Conservation (phyloP, 177 flowering plant species). For the Vitis hybrid region DNA sequence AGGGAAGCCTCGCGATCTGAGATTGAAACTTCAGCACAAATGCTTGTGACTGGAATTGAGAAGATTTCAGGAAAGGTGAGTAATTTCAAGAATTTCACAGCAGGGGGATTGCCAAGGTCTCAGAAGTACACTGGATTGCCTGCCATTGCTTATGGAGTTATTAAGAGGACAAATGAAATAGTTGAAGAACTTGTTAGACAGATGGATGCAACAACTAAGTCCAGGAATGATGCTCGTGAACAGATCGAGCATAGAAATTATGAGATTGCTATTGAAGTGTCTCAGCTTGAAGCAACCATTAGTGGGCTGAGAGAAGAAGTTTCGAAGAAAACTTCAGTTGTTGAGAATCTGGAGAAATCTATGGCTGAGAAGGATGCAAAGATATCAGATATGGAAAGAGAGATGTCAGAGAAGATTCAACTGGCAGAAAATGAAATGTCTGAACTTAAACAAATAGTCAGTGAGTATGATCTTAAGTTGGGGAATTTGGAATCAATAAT, state of each 20-base stretch:
- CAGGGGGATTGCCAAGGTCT: slow-evolving; percentile 69
- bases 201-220: slow-evolving; percentile 54
- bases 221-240: slow-evolving; percentile 75
- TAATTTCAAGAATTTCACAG: slow-evolving; percentile 61
- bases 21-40: slow-evolving; percentile 61
- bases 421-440: slow-evolving; percentile 38
- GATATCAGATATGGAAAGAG: slow-evolving; percentile 48
- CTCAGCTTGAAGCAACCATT: slow-evolving; percentile 87
- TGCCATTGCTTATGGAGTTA: slow-evolving; percentile 84
- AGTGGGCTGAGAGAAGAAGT: slow-evolving; percentile 69
- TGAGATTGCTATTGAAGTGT: slow-evolving; percentile 95
- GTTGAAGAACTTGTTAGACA: slow-evolving; percentile 83
- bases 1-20: slow-evolving; percentile 60
- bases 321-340: slow-evolving; percentile 34
- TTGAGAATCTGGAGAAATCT: slow-evolving; percentile 50
- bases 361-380: slow-evolving; percentile 49
- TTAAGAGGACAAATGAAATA: slow-evolving; percentile 87
- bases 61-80: slow-evolving; percentile 79
- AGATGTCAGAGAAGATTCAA: slow-evolving; percentile 41
- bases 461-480: slow-evolving; percentile 52
- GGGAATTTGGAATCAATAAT: slow-evolving; percentile 53
- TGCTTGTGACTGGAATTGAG: slow-evolving; percentile 82
- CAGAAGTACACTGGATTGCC: slow-evolving; percentile 79
- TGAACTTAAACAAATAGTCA: slow-evolving; percentile 47
- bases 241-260: slow-evolving; percentile 90